These are phyloP conservation scores for Beauveria varroae DNA, from an alignment of 2,329 filamentous ascomycete genomes.

Conservation along the genomic window DNA sequence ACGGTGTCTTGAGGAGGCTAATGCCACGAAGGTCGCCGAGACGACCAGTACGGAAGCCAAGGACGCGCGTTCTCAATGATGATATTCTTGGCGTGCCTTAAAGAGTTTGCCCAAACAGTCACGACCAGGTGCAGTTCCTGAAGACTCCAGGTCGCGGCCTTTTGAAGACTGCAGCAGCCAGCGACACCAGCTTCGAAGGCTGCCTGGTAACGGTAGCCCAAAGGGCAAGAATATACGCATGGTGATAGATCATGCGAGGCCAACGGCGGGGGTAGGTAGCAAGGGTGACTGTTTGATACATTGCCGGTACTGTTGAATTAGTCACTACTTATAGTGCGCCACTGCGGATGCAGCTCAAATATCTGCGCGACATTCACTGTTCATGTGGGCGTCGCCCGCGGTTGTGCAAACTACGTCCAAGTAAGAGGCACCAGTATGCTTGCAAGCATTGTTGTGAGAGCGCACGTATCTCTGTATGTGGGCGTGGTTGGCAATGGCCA, in stretches of 20 bases:
- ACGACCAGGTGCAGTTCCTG: constrained; percentile 28
- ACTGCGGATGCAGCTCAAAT: no score
- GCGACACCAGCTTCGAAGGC: constrained; percentile 24
- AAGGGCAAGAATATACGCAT: no score
- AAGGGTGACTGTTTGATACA: background rate
- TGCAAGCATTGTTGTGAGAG: no score
- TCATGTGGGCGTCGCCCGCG: no score
- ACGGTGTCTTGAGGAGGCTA: constrained; percentile 19
- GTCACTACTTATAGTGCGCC: no score
- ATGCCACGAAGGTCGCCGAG: constrained; percentile 22
- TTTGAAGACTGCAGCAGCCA: constrained; percentile 25
- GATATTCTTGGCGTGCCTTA: constrained; percentile 33
- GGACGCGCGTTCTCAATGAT: constrained; percentile 24
- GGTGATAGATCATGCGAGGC: background rate
- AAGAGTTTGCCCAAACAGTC: constrained; percentile 27
- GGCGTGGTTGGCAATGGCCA: no score
- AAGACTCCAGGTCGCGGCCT: constrained; percentile 29
- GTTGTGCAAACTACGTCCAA: no score
- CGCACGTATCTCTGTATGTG: no score
- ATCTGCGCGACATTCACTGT: no score
- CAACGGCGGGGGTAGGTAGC: no score
- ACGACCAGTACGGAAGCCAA: constrained; percentile 23
- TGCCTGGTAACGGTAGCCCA: constrained; percentile 18
- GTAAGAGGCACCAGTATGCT: no score
- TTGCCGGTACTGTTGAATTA: no score